phyloP scores from a whole-genome alignment of 805 yeast species.

The Spathaspora arborariae region DNA sequence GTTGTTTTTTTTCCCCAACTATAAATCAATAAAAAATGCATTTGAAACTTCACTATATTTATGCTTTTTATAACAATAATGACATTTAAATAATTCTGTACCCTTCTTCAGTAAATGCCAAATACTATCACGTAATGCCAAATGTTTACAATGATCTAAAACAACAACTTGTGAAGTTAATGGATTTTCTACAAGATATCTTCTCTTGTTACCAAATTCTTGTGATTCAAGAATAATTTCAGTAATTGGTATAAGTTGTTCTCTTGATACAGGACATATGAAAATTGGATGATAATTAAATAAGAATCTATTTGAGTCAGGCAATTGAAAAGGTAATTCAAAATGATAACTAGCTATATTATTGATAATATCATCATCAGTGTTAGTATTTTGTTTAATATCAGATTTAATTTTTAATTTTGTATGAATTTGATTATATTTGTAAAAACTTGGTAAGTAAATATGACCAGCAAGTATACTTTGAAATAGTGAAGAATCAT shows the following conservation, averaged over 20 bases:
- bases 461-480: constrained; percentile 36
- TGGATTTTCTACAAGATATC: constrained; percentile 9
- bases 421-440: constrained; percentile 38
- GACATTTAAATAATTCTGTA: constrained; percentile 39
- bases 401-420: too few species aligned
- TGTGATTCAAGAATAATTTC: constrained; percentile 10
- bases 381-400: constrained; percentile 17
- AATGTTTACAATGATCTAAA: constrained; percentile 37
- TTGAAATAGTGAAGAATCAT: constrained; percentile 40
- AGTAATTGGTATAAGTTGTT: constrained; percentile 36
- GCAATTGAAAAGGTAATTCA: constrained; percentile 41
- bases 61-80: constrained; percentile 43
- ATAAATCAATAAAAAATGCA: constrained; percentile 37
- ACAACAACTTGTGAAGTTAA: constrained; percentile 37
- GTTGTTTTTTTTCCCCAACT: neutral
- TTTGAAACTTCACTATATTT: constrained; percentile 35
- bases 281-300: constrained; percentile 42
- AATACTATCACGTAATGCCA: constrained; percentile 40
- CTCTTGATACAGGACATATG: constrained; percentile 44
- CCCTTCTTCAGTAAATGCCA: constrained; percentile 39
- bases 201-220: constrained; percentile 1
- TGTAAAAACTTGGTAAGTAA: constrained; percentile 40
- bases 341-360: constrained; percentile 19
- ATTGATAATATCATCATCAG: constrained; percentile 3
- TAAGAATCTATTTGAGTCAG: constrained; percentile 35